Conservation (phyloP, 2,329 filamentous ascomycete genomes). For the Stachybotrys chlorohalonatus region DNA sequence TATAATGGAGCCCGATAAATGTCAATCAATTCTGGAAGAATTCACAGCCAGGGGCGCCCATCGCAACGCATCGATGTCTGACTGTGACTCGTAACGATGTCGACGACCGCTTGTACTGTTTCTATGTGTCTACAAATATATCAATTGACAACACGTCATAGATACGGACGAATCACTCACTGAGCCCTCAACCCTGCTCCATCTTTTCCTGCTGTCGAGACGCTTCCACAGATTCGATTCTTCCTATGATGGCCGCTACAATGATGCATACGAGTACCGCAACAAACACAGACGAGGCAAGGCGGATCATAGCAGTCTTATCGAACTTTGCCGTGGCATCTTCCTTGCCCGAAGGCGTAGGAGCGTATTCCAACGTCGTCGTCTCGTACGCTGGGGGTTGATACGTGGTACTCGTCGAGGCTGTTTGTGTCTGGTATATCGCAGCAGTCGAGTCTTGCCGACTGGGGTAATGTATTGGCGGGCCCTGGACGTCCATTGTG, state of each 20-base stretch:
- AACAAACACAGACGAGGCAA: constrained; percentile 13
- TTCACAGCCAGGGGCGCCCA: no score
- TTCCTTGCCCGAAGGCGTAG: constrained; percentile 1
- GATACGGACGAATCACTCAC: background rate
- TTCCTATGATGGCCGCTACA: constrained; percentile 13
- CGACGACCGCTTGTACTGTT: background rate
- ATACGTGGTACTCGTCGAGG: background rate
- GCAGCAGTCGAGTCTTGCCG: background rate
- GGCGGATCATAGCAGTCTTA: constrained; percentile 9
- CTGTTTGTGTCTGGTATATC: background rate
- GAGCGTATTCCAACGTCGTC: background rate
- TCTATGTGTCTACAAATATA: background rate
- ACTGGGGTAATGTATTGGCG: background rate
- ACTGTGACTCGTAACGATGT: no score
- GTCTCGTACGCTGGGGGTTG: background rate
- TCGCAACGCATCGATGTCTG: no score
- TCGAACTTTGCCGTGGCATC: background rate
- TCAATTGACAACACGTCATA: background rate
- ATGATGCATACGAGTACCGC: constrained; percentile 12
- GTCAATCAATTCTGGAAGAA: no score
- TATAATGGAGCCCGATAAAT: no score
- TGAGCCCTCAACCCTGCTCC: background rate
- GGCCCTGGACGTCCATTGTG: background rate
- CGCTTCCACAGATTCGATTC: constrained; percentile 2
- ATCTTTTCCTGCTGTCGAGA: background rate